Conservation (phyloP, 1,284 basidiomycete species). For the Moesziomyces globuligerus region DNA sequence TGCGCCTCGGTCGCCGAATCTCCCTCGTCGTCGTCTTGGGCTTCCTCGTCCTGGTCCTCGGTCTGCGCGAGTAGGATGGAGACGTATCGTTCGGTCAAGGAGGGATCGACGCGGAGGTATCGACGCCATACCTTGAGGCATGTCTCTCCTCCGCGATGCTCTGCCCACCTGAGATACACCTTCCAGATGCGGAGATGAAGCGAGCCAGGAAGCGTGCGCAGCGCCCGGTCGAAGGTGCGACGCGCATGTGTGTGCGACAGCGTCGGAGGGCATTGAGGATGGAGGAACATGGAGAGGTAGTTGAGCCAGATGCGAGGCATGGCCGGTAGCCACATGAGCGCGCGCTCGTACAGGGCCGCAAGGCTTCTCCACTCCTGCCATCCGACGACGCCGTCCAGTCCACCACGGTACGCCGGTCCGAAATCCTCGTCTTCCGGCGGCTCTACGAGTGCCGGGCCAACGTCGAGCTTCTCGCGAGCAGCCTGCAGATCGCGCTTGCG, state of each 20-base stretch:
- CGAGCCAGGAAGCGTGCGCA: constrained; percentile 91
- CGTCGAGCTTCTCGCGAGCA: constrained; percentile 73
- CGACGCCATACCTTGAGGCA: constrained; percentile 88
- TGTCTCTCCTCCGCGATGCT: constrained; percentile 82
- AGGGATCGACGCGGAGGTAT: constrained; percentile 75
- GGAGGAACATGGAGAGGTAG: constrained; percentile 88
- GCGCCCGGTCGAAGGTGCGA: constrained; percentile 90
- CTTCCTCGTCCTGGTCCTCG: constrained; percentile 39
- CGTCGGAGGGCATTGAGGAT: constrained; percentile 85
- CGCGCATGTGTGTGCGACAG: constrained; percentile 90
- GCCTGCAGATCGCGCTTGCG: constrained; percentile 68
- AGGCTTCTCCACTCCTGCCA: constrained; percentile 94
- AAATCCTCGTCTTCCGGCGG: constrained; percentile 74
- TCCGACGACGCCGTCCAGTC: constrained; percentile 85
- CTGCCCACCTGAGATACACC: constrained; percentile 93
- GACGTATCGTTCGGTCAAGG: constrained; percentile 64
- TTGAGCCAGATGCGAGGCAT: constrained; percentile 93
- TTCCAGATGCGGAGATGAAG: constrained; percentile 95
- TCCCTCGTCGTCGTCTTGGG: constrained; percentile 24
- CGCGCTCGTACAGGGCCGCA: constrained; percentile 88
- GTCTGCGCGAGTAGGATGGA: constrained; percentile 53
- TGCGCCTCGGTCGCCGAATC: constrained; percentile 9
- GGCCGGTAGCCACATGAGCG: constrained; percentile 92
- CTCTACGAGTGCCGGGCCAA: constrained; percentile 62
- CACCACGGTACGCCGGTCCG: constrained; percentile 77